Conservation (phyloP, 2,329 filamentous ascomycete genomes). For the Fusarium pilosicola region DNA sequence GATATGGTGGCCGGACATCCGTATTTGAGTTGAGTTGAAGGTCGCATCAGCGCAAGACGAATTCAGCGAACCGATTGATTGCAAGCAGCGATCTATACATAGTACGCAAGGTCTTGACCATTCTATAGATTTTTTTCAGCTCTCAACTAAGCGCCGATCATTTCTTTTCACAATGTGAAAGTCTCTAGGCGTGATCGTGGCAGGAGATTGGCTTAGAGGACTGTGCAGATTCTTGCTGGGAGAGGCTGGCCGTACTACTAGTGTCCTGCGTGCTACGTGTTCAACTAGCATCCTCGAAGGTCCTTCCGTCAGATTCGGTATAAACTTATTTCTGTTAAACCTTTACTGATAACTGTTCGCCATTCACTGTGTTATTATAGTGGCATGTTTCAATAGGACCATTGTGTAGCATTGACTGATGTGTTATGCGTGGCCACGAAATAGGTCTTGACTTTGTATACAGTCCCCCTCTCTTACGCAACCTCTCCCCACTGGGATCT, state of each 20-base stretch:
- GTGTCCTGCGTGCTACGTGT: neutral
- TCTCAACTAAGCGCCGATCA: neutral
- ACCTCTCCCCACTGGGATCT: too few species aligned
- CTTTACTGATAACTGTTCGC: rapidly evolving
- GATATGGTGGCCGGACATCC: neutral
- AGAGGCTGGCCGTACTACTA: neutral
- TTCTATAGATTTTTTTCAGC: neutral
- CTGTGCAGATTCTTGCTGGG: neutral
- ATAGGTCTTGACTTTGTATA: neutral
- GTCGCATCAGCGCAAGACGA: too few species aligned
- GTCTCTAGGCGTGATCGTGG: neutral
- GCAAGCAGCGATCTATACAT: neutral
- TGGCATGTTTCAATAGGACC: rapidly evolving
- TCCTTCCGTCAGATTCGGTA: too few species aligned
- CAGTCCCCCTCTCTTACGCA: too few species aligned
- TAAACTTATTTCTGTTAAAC: neutral
- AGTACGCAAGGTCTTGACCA: neutral
- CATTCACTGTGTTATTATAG: too few species aligned
- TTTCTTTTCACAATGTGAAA: neutral
- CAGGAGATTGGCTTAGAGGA: neutral
- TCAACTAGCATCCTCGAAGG: neutral
- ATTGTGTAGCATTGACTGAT: neutral
- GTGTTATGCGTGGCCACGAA: neutral
- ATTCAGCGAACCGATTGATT: too few species aligned
- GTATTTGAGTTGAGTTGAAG: neutral